Percentiles rank a stretch among this genome's conserved stretches.
Conservation (phyloP, 345 rosid species). For the Barbarea vulgaris region DNA sequence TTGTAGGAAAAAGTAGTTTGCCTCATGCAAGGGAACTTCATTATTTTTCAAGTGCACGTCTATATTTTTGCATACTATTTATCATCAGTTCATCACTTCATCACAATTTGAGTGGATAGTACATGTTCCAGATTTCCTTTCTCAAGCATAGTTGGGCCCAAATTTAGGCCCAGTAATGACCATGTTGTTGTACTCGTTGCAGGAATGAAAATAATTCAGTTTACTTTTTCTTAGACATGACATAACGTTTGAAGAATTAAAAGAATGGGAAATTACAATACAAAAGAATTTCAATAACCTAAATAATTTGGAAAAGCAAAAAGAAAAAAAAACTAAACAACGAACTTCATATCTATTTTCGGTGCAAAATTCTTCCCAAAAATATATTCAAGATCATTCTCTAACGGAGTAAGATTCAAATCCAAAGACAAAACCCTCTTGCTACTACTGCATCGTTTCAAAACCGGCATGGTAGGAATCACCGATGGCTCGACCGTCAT, state of each 20-base stretch:
- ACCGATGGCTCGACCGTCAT: slow-evolving; percentile 19
- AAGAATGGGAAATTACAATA: slow-evolving; percentile 28
- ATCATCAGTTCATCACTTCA: neutral
- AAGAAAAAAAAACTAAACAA: neutral
- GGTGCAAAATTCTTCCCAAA: slow-evolving; percentile 60
- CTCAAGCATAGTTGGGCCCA: neutral
- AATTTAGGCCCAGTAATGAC: neutral
- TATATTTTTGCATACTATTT: neutral
- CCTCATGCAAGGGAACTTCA: neutral
- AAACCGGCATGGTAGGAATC: slow-evolving; percentile 46
- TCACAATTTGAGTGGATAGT: neutral
- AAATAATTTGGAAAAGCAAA: neutral
- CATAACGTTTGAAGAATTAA: slow-evolving; percentile 13
- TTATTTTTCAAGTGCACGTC: neutral
- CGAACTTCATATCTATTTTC: slow-evolving; percentile 50
- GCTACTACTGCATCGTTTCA: slow-evolving; percentile 54
- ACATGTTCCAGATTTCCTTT: neutral
- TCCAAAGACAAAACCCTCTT: slow-evolving; percentile 61
- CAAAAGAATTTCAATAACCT: slow-evolving; percentile 20
- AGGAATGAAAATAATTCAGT: neutral
- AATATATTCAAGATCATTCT: slow-evolving; percentile 64
- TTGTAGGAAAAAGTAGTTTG: neutral
- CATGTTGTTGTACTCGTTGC: neutral
- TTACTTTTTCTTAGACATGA: neutral
- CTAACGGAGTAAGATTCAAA: slow-evolving; percentile 77